These are phyloP conservation scores for Flueggea neowawraea DNA, from an alignment of 441 rosid genomes.

Conservation along the genomic window DNA sequence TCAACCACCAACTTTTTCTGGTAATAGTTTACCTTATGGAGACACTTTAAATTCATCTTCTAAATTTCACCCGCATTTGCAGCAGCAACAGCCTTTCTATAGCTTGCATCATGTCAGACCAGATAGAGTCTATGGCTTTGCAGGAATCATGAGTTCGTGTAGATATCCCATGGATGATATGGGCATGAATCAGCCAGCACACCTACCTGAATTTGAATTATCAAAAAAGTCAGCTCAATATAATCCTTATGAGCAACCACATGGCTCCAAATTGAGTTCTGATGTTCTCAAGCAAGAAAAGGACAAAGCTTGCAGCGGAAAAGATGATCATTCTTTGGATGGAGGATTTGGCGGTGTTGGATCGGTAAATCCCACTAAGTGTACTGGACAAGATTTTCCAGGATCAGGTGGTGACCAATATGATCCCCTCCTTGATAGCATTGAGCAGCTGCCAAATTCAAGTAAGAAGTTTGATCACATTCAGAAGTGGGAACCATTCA, in stretches of 20 bases:
- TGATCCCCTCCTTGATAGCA: conserved; percentile 86
- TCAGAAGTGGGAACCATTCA: conserved; percentile 38
- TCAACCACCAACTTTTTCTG: conserved; percentile 17
- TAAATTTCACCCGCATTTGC: conserved; percentile 28
- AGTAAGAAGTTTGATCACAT: conserved; percentile 25
- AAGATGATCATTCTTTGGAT: conserved; percentile 23
- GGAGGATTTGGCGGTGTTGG: conserved; percentile 28
- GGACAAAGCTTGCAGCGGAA: conserved; percentile 17
- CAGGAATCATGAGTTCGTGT: conserved; percentile 27
- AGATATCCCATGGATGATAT: conserved; percentile 24
- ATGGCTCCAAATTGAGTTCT: conserved; percentile 35
- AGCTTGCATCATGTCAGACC: conserved; percentile 19
- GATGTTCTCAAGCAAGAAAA: conserved; percentile 33
- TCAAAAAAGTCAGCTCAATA: conserved; percentile 27
- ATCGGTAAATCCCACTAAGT: conserved; percentile 41
- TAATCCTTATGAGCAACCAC: conserved; percentile 49
- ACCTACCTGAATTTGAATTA: conserved; percentile 28
- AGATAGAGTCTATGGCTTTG: conserved; percentile 11
- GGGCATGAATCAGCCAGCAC: conserved; percentile 25
- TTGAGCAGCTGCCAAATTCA: conserved; percentile 51
- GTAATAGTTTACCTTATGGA: conserved; percentile 25
- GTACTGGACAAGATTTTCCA: conserved; percentile 27
- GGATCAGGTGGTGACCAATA: conserved; percentile 52
- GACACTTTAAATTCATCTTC: conserved; percentile 34
- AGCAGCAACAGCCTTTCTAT: conserved; percentile 27